Evolutionary conservation across 2,329 filamentous ascomycete species (phyloP).

Genomic region (Gaeumannomyces tritici): DNA sequence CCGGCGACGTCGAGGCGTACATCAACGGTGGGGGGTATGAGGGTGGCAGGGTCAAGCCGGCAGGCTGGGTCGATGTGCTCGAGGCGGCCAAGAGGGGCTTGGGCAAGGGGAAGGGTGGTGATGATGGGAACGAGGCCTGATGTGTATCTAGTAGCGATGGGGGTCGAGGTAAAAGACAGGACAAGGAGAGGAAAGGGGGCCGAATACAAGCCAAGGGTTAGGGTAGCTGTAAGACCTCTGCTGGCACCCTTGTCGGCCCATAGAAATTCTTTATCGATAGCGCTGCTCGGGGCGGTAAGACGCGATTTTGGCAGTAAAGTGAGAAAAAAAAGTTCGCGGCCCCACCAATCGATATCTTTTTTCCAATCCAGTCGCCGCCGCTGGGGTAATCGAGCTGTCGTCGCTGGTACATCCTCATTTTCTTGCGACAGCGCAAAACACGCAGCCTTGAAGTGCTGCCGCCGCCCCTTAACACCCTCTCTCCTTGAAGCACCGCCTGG

Average conservation of each 20-base stretch:
- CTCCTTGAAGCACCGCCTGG: no score
- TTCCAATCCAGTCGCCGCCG: neutral
- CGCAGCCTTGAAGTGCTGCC: neutral
- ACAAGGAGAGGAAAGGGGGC: no score
- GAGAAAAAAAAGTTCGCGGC: conserved; percentile 17
- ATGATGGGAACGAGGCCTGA: neutral
- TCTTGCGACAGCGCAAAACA: neutral
- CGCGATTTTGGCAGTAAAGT: neutral
- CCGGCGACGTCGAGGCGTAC: conserved; percentile 45
- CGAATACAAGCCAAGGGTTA: no score
- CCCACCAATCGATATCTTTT: neutral
- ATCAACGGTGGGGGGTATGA: conserved; percentile 29
- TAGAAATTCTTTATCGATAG: neutral
- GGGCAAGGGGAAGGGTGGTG: neutral
- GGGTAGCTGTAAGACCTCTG: no score
- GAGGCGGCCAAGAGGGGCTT: conserved; percentile 19
- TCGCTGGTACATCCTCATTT: neutral
- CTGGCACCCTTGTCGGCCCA: no score
- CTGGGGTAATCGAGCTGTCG: neutral
- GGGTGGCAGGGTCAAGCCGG: conserved; percentile 39
- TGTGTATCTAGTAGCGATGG: no score
- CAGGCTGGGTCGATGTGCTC: conserved; percentile 50
- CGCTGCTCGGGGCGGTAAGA: neutral
- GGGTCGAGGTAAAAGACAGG: no score
- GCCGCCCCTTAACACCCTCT: neutral